Conservation (phyloP, 2,329 filamentous ascomycete species). For the Phaeosphaeria sp. region DNA sequence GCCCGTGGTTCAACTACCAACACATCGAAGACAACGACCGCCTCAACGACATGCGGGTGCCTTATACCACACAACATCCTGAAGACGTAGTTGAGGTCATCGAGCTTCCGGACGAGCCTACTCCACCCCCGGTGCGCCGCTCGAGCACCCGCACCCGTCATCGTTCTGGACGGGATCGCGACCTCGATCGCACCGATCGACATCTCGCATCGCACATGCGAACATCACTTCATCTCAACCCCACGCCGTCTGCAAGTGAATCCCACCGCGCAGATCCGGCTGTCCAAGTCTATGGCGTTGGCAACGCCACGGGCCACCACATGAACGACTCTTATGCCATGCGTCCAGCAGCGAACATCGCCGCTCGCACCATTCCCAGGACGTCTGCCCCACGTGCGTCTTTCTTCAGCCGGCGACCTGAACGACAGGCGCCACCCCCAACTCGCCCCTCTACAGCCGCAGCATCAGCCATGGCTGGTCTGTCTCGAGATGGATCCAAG, state of each 20-base stretch:
- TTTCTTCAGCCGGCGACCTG: conserved; percentile 35
- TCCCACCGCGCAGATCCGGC: conserved; percentile 49
- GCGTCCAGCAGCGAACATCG: conserved; percentile 37
- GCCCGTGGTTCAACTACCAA: conserved; percentile 77
- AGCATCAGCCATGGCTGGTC: conserved; percentile 46
- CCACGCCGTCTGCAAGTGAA: conserved; percentile 28
- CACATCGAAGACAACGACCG: conserved; percentile 60
- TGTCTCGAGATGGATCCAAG: conserved; percentile 44
- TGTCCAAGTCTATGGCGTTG: conserved; percentile 57
- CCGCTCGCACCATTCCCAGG: conserved; percentile 36
- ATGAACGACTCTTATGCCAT: conserved; percentile 61
- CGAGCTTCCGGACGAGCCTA: conserved; percentile 33
- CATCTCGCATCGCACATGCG: conserved; percentile 61
- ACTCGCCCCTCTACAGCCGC: conserved; percentile 18
- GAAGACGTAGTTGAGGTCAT: conserved; percentile 42
- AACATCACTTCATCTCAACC: conserved; percentile 47
- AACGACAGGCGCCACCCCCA: conserved; percentile 21
- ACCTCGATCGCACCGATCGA: conserved; percentile 57
- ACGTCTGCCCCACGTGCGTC: conserved; percentile 28
- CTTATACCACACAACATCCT: conserved; percentile 31
- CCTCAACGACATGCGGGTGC: conserved; percentile 48
- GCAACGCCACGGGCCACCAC: conserved; percentile 64
- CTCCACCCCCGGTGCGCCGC: conserved; percentile 33
- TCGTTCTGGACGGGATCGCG: conserved; percentile 42
- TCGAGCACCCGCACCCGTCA: conserved; percentile 35